Percentiles rank a stretch among this genome's conserved stretches.
phyloP scores from a whole-genome alignment of 495 filamentous ascomycete genomes.

The Aspergillus biplanus region DNA sequence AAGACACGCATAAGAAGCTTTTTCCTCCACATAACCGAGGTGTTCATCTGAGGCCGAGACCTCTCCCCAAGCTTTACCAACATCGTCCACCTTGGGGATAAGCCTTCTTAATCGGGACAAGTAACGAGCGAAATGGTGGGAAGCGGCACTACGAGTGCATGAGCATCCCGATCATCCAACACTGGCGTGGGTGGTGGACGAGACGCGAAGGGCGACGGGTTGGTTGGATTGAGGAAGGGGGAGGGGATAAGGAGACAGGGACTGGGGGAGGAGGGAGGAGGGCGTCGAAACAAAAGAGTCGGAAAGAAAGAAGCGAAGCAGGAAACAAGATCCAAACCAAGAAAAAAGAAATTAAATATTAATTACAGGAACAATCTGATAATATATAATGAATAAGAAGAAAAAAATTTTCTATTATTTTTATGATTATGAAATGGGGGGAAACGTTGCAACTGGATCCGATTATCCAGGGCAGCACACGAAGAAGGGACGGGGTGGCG shows the following conservation, averaged over 20 bases:
- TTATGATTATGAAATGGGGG: neutral
- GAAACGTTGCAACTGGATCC: neutral
- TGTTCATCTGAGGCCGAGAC: conserved; percentile 27
- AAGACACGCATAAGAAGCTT: conserved; percentile 32
- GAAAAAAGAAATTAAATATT: neutral
- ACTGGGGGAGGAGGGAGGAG: neutral
- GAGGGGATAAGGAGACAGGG: conserved; percentile 7
- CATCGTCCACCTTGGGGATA: conserved; percentile 24
- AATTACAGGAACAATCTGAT: neutral
- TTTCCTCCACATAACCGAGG: conserved; percentile 45
- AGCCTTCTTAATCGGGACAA: neutral
- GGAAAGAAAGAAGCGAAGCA: neutral
- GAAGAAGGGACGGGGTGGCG: neutral
- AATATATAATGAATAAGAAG: too few species aligned
- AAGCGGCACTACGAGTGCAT: conserved; percentile 26
- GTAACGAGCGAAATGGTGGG: conserved; percentile 10
- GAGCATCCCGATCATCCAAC: conserved; percentile 25
- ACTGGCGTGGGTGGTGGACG: neutral
- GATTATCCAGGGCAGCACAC: neutral
- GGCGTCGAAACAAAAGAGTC: neutral
- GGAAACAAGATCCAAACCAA: neutral
- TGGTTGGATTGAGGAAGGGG: conserved; percentile 1
- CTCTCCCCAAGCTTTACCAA: conserved; percentile 33
- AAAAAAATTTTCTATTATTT: too few species aligned
- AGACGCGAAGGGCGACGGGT: conserved; percentile 5